Evolutionary conservation across 192 early-diverging fungal genomes (phyloP).

Genomic region (Backusella australiensis): DNA sequence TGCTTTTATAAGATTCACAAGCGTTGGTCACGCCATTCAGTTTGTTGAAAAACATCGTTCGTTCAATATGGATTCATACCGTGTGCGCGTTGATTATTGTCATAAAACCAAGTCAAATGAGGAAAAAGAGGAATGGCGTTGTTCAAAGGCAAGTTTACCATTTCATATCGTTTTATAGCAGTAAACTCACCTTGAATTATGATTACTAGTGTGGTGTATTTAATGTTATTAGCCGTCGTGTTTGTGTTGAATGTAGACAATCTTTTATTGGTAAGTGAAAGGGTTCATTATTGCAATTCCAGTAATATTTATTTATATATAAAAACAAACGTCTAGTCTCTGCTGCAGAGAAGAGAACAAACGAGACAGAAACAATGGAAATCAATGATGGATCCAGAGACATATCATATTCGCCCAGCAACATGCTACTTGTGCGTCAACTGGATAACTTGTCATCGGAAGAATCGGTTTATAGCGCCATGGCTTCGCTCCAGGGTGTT

Average conservation of each 20-base stretch:
- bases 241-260: slow-evolving; percentile 26
- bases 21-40: slow-evolving; percentile 41
- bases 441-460: slow-evolving; percentile 62
- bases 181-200: background rate
- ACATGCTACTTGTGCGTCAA: slow-evolving; percentile 55
- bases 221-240: slow-evolving; percentile 24
- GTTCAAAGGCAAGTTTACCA: slow-evolving; percentile 20
- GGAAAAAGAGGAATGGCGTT: slow-evolving; percentile 29
- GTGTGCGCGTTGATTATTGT: slow-evolving; percentile 38
- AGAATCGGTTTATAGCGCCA: slow-evolving; percentile 42
- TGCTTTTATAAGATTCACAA: slow-evolving; percentile 45
- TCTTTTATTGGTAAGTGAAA: slow-evolving; percentile 17
- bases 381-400: slow-evolving; percentile 64
- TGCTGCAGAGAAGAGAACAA: slow-evolving; percentile 17
- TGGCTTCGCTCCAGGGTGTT: slow-evolving; percentile 22
- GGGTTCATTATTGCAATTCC: no score
- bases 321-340: background rate
- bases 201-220: slow-evolving; percentile 20
- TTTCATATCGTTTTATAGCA: background rate
- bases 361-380: slow-evolving; percentile 21
- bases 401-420: slow-evolving; percentile 47
- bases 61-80: slow-evolving; percentile 31
- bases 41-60: slow-evolving; percentile 37
- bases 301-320: background rate
- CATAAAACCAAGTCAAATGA: slow-evolving; percentile 23